Percentiles rank a stretch among this genome's conserved stretches.
These are phyloP conservation scores for Cucumis melo DNA, from an alignment of 306 rosid species.

Conservation along the genomic window DNA sequence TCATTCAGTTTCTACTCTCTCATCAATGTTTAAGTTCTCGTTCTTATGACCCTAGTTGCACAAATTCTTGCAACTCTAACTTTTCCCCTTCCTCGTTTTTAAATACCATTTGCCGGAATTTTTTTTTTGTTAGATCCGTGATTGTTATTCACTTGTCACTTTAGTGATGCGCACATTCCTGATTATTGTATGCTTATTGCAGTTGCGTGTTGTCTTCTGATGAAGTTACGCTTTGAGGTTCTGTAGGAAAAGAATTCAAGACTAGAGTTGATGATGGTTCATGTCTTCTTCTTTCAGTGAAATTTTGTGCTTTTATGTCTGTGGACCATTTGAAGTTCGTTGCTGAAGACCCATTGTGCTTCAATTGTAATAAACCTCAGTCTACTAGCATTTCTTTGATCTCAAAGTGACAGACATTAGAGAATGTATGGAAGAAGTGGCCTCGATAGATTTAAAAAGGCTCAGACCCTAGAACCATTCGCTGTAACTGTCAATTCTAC, in stretches of 20 bases:
- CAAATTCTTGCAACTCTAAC: neutral
- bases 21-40: neutral
- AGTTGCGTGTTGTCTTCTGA: neutral
- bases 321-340: neutral
- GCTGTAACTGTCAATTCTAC: constrained; percentile 38
- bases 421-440: constrained; percentile 88
- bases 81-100: neutral
- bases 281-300: neutral
- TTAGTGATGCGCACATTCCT: neutral
- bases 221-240: neutral
- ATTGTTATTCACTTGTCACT: too few species aligned
- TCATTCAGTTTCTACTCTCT: neutral
- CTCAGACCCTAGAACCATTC: constrained; percentile 81
- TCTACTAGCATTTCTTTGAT: neutral
- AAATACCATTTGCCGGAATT: neutral
- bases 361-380: neutral
- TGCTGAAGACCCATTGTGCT: neutral
- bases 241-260: neutral
- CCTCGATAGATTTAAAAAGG: constrained; percentile 89
- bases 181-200: neutral
- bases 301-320: neutral
- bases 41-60: neutral
- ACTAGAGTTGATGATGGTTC: neutral
- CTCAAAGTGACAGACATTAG: constrained; percentile 14
- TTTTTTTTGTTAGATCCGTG: neutral